These are phyloP conservation scores for Bacidia rubella DNA, from an alignment of 495 filamentous ascomycete species.

Conservation along the genomic window DNA sequence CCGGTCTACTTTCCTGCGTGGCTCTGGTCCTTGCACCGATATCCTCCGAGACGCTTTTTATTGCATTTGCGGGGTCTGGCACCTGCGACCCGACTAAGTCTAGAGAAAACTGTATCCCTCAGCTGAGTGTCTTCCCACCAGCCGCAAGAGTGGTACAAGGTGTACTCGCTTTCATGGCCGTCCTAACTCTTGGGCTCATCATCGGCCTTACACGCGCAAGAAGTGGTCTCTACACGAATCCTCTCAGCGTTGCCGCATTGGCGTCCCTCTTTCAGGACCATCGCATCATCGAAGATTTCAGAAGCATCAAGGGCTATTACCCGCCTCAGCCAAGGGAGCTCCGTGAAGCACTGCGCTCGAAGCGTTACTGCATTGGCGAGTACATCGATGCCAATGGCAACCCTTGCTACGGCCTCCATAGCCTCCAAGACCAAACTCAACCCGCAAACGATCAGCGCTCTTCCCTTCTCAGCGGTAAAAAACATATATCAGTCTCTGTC, in stretches of 20 bases:
- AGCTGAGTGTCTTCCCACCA: constrained; percentile 4
- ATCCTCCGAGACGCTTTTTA: constrained; percentile 7
- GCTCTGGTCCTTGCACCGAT: constrained; percentile 7
- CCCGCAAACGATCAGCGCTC: not conserved
- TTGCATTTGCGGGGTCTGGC: constrained; percentile 4
- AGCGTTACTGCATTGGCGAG: constrained; percentile 25
- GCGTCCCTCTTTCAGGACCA: constrained; percentile 24
- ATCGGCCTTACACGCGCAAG: constrained; percentile 1
- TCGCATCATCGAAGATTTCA: constrained; percentile 18
- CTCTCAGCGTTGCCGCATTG: constrained; percentile 29
- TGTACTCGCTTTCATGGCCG: constrained; percentile 3
- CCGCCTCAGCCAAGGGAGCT: constrained; percentile 2
- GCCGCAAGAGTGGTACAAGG: constrained; percentile 11
- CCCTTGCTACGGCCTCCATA: constrained; percentile 24
- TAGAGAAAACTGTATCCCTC: constrained; percentile 4
- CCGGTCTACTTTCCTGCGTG: constrained; percentile 1
- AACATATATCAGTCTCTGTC: constrained; percentile 10
- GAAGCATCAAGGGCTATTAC: constrained; percentile 8
- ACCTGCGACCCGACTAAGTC: constrained; percentile 6
- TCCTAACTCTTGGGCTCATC: constrained; percentile 3
- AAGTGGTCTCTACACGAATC: constrained; percentile 26
- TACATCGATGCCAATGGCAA: constrained; percentile 21
- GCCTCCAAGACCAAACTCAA: constrained; percentile 8
- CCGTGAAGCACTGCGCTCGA: not conserved
- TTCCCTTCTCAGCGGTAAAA: not conserved